Evolutionary conservation across 345 rosid species (phyloP).

Genomic region (Citrus mangshanensis): DNA sequence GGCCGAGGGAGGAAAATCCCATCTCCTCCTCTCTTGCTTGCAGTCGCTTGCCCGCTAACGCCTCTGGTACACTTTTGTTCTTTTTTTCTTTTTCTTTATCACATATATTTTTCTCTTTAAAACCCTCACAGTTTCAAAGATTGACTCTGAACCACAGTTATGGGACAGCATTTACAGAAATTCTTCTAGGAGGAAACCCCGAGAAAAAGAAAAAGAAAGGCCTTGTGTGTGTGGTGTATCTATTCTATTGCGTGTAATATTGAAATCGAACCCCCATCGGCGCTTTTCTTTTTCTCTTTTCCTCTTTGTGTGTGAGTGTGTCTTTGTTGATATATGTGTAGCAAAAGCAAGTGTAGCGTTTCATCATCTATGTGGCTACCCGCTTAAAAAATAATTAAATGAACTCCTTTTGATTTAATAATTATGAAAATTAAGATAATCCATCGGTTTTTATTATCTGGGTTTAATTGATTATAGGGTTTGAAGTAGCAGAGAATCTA

Average conservation of each 20-base stretch:
- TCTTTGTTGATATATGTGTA: conserved; percentile 24
- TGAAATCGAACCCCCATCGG: too few species aligned
- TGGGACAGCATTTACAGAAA: conserved; percentile 5
- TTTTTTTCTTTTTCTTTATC: not conserved
- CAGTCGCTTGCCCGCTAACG: conserved; percentile 42
- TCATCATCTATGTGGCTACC: not conserved
- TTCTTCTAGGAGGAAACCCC: not conserved
- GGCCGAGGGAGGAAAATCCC: conserved; percentile 57
- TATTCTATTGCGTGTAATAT: too few species aligned
- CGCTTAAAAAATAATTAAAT: not conserved
- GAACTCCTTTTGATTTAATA: too few species aligned
- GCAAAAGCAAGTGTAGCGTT: not conserved
- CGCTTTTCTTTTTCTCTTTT: conserved; percentile 6
- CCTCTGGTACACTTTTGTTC: conserved; percentile 48
- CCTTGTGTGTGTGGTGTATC: not conserved
- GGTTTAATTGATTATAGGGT: conserved; percentile 39
- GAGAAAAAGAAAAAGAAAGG: not conserved
- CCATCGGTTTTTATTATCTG: too few species aligned
- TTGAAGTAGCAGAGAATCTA: conserved; percentile 60
- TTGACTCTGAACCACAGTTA: conserved; percentile 17
- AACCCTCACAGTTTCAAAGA: conserved; percentile 11
- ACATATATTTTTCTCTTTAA: not conserved
- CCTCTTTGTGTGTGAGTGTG: conserved; percentile 6
- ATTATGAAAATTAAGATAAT: too few species aligned
- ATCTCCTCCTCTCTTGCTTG: conserved; percentile 41